Evolutionary conservation across 768 basidiomycete genomes (phyloP), one percentile per base, ranked within the genome.

Genomic region (Rhizopogon vesiculosus): DNA sequence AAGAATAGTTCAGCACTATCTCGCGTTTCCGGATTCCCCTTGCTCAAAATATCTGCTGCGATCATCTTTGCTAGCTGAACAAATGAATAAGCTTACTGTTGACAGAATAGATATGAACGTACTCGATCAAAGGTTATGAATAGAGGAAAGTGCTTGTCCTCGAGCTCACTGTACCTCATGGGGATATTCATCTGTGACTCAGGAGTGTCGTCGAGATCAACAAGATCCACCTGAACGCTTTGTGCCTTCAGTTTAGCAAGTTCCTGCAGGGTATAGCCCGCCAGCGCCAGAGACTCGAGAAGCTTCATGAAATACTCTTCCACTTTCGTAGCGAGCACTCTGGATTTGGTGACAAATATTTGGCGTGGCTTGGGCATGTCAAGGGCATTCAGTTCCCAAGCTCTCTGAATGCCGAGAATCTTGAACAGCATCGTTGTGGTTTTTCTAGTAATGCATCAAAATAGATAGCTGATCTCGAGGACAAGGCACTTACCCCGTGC

Each of bases 341-440:
- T 22, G 22, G 22, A 22, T 22, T 22, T 22, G 22, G 22, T 22
- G 22, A 22, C 22, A 22, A 22, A 22, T 1, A 22, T 22, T 22
- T 22, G 22, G 22, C 22, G 22, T 3, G 84, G 83, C 61, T 78
- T 82, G 1, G 69, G 63, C 39, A 74, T 65, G 15, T 65, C 70
- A 9, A 31, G 35, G 9, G 66, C 66, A 22, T 71, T 66, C 25
- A 73, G 56, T 40, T 78, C 66, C 69, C 78, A 84, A 2, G 79
- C 74, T n/a, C 78, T 70, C 59, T 89, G 84, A 7, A 87, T 80
- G 2, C 80, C 78, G 2, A 89, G 73, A 79, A 90, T 88, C 65
- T 87, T 89, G 72, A 85, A 86, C 1, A 90, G 71, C 78, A 90
- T 87, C 0, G 86, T 85, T 0, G 88, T 89, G 0, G 86, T 89